Conservation (phyloP, 805 yeast species). For the Yamadazyma sp. region DNA sequence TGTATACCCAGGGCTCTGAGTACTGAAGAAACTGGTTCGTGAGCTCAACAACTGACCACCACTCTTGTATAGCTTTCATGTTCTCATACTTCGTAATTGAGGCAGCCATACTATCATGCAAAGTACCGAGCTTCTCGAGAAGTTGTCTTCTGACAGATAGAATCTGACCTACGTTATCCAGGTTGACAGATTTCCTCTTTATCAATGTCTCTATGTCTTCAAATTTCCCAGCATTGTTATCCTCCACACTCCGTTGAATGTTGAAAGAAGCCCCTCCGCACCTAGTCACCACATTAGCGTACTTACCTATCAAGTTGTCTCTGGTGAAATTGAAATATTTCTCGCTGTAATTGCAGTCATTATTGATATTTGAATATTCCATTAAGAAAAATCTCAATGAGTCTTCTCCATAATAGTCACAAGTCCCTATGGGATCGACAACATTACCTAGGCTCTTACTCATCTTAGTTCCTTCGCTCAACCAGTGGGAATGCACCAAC, state of each 20-base stretch:
- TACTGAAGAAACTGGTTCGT: slow-evolving; percentile 70
- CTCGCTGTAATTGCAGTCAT: slow-evolving; percentile 79
- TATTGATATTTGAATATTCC: slow-evolving; percentile 70
- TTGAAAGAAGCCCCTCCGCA: slow-evolving; percentile 70
- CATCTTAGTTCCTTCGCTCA: slow-evolving; percentile 88
- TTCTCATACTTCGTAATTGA: slow-evolving; percentile 50
- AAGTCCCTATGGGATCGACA: slow-evolving; percentile 79
- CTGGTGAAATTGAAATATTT: slow-evolving; percentile 51
- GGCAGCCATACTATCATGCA: slow-evolving; percentile 41
- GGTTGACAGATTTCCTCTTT: slow-evolving; percentile 12
- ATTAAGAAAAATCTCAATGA: slow-evolving; percentile 71
- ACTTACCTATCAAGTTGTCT: slow-evolving; percentile 73
- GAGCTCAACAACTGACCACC: slow-evolving; percentile 59
- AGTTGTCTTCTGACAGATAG: slow-evolving; percentile 22
- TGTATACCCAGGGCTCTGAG: slow-evolving; percentile 73
- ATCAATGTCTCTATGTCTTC: slow-evolving; percentile 25
- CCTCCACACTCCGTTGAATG: slow-evolving; percentile 45
- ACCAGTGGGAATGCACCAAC: slow-evolving; percentile 94
- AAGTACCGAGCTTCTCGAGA: slow-evolving; percentile 27
- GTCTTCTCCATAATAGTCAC: slow-evolving; percentile 67
- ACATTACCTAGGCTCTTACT: slow-evolving; percentile 91
- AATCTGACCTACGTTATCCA: slow-evolving; percentile 16
- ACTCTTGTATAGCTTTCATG: slow-evolving; percentile 51
- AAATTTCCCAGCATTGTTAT: slow-evolving; percentile 21
- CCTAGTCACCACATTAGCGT: slow-evolving; percentile 76